Percentiles rank a stretch among this genome's conserved stretches.
Evolutionary conservation across 495 filamentous ascomycete species (phyloP).

Genomic region (Xylaria scruposa): DNA sequence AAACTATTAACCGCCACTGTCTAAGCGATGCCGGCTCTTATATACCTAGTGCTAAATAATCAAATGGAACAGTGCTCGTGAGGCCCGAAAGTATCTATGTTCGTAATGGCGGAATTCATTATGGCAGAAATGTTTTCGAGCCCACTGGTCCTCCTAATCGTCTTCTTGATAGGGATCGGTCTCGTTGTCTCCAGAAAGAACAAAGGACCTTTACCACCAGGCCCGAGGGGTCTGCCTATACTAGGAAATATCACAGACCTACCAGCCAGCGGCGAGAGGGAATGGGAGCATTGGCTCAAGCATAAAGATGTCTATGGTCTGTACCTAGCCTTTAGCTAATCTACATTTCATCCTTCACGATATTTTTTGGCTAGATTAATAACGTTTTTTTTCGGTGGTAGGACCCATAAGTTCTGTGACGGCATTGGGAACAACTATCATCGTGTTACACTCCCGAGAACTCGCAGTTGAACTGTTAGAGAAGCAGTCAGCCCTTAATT

Average conservation of each 20-base stretch:
- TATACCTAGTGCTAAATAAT: background rate
- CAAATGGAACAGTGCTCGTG: background rate
- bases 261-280: constrained; percentile 37
- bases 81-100: background rate
- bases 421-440: constrained; percentile 48
- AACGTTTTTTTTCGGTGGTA: constrained; percentile 19
- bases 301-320: constrained; percentile 54
- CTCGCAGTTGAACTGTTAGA: constrained; percentile 51
- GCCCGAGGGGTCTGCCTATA: constrained; percentile 35
- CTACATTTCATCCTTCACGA: background rate
- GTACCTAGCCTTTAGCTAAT: background rate
- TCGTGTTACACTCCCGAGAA: constrained; percentile 51
- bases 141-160: background rate
- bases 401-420: constrained; percentile 58
- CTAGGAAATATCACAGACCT: constrained; percentile 53
- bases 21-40: background rate
- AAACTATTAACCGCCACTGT: background rate
- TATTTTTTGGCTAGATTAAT: background rate
- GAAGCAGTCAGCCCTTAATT: constrained; percentile 49
- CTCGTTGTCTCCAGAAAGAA: background rate
- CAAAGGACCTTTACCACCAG: constrained; percentile 1
- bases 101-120: constrained; percentile 1
- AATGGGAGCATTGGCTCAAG: constrained; percentile 53
- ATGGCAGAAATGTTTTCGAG: background rate
- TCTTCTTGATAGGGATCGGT: background rate